Evolutionary conservation across 805 yeast genomes (phyloP).

Genomic region (Metschnikowia peoriensis): DNA sequence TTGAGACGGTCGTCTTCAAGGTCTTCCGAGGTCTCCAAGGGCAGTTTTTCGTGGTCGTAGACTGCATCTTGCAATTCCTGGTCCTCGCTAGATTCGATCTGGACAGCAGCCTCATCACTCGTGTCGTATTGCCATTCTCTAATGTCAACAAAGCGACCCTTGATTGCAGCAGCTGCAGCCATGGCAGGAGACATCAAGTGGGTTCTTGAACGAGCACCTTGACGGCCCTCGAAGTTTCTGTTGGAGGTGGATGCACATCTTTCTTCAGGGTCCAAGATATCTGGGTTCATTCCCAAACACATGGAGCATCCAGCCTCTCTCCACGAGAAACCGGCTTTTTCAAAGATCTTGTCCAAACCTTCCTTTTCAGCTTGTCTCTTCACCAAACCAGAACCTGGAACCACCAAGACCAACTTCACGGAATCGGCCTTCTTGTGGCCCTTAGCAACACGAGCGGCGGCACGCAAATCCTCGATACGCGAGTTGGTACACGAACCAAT

Average conservation of each 20-base stretch:
- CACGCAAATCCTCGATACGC: constrained; percentile 94
- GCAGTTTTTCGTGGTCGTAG: constrained; percentile 67
- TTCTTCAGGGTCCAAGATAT: constrained; percentile 89
- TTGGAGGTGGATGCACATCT: constrained; percentile 98
- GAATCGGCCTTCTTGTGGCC: constrained; percentile 84
- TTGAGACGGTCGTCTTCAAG: constrained; percentile 48
- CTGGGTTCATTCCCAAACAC: constrained; percentile 99
- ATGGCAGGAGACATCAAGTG: constrained; percentile 98
- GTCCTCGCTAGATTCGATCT: constrained; percentile 41
- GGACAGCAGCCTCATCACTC: constrained; percentile 59
- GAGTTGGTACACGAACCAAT: constrained; percentile 98
- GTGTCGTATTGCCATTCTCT: constrained; percentile 70
- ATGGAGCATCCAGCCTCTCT: constrained; percentile 99
- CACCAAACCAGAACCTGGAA: constrained; percentile 96
- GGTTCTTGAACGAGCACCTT: constrained; percentile 94
- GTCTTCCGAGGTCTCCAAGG: constrained; percentile 53
- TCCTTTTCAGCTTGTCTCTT: constrained; percentile 92
- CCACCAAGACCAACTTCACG: constrained; percentile 82
- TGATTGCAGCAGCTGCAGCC: constrained; percentile 98
- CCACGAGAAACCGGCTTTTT: constrained; percentile 95
- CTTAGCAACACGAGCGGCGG: constrained; percentile 89
- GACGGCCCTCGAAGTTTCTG: constrained; percentile 99
- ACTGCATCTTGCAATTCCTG: constrained; percentile 66
- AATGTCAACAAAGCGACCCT: constrained; percentile 87
- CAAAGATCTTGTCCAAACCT: constrained; percentile 89